Conservation (phyloP, 2,329 filamentous ascomycete genomes). For the Periglandula ipomoeae region DNA sequence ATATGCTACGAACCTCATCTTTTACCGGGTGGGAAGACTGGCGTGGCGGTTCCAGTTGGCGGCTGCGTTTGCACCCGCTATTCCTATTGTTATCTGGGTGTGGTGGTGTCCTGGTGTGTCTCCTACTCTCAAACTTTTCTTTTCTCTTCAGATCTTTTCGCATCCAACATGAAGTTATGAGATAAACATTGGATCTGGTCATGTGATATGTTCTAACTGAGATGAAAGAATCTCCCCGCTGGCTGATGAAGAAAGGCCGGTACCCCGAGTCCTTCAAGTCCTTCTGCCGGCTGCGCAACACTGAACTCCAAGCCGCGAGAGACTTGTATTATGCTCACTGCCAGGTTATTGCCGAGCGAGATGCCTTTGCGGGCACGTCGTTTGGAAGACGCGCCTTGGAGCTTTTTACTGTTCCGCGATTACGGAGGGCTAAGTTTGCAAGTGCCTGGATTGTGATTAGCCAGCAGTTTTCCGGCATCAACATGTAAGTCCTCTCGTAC, state of each 20-base stretch:
- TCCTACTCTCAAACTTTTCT: too few species aligned
- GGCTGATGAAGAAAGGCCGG: constrained; percentile 52
- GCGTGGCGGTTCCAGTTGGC: constrained; percentile 55
- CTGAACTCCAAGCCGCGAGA: constrained; percentile 47
- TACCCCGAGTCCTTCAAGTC: constrained; percentile 45
- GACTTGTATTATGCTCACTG: constrained; percentile 45
- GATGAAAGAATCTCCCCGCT: constrained; percentile 48
- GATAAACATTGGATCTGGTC: too few species aligned
- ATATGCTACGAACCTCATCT: constrained; percentile 52
- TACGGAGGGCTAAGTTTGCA: constrained; percentile 31
- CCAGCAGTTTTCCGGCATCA: constrained; percentile 22
- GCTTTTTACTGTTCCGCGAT: constrained; percentile 36
- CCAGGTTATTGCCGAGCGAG: constrained; percentile 24
- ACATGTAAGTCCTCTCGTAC: constrained; percentile 7
- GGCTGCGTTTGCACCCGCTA: constrained; percentile 53
- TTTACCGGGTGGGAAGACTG: constrained; percentile 45
- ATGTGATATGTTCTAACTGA: not conserved
- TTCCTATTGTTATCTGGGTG: constrained; percentile 46
- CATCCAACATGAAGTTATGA: too few species aligned
- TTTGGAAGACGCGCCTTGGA: constrained; percentile 33
- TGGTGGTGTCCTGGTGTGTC: constrained; percentile 48
- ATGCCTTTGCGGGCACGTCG: constrained; percentile 22
- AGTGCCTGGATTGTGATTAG: constrained; percentile 22
- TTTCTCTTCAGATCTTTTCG: not conserved
- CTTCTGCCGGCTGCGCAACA: constrained; percentile 46